phyloP scores from a whole-genome alignment of 305 asterid species.

The Fraxinus greggii region DNA sequence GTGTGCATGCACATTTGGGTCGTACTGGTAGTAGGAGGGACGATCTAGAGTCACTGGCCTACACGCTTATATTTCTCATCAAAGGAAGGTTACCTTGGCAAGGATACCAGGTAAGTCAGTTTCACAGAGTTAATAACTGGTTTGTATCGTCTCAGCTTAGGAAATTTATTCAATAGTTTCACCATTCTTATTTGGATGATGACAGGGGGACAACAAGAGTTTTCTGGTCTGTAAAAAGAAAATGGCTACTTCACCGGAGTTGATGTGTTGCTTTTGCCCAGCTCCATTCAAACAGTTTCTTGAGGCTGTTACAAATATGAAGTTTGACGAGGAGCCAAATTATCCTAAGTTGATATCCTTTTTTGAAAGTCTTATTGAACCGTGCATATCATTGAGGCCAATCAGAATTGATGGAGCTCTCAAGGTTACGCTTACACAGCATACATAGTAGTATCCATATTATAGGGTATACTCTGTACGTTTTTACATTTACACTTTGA shows the following conservation, averaged over 20 bases:
- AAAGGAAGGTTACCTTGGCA: conserved; percentile 98
- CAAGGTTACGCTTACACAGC: conserved; percentile 46
- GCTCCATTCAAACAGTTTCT: conserved; percentile 80
- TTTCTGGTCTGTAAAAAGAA: conserved; percentile 92
- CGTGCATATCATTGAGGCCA: conserved; percentile 68
- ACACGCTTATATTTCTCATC: conserved; percentile 91
- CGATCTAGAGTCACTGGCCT: conserved; percentile 96
- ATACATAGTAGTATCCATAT: not conserved
- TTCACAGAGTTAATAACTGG: conserved; percentile 8
- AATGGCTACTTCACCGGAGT: conserved; percentile 94
- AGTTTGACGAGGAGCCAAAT: conserved; percentile 96
- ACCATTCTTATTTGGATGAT: conserved; percentile 27
- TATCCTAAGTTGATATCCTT: conserved; percentile 76
- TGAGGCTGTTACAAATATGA: conserved; percentile 92
- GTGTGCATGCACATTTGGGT: conserved; percentile 97
- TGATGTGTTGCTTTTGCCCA: conserved; percentile 98
- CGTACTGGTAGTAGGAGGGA: conserved; percentile 97
- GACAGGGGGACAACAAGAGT: conserved; percentile 97
- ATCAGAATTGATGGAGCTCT: conserved; percentile 97
- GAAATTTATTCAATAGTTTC: not conserved
- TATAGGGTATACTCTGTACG: not conserved
- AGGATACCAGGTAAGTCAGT: conserved; percentile 75
- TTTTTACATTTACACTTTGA: not conserved
- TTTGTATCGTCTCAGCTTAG: conserved; percentile 1
- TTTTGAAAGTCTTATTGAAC: conserved; percentile 84